Evolutionary conservation across 345 rosid genomes (phyloP).

Genomic region (Sisymbrium irio): DNA sequence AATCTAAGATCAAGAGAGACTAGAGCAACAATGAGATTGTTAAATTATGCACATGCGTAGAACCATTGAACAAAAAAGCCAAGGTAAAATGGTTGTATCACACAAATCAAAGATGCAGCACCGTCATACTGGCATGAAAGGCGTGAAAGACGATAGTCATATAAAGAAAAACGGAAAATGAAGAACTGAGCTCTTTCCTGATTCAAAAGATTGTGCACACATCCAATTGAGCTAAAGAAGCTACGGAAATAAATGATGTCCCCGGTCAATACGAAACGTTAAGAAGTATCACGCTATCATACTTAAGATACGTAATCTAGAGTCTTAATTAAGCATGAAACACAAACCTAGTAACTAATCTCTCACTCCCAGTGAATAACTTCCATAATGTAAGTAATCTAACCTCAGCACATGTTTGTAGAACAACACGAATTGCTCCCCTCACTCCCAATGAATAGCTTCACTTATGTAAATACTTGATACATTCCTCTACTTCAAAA

Average conservation of each 20-base stretch:
- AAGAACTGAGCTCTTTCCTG: not conserved
- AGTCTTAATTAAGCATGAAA: not conserved
- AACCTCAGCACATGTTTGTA: not conserved
- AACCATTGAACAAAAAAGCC: constrained; percentile 1
- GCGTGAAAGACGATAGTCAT: not conserved
- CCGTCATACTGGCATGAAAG: not conserved
- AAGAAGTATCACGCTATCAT: not conserved
- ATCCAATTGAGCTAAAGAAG: not conserved
- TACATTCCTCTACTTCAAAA: not conserved
- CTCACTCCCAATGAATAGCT: not conserved
- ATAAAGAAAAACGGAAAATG: not conserved
- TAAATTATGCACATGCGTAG: not conserved
- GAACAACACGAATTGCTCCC: not conserved
- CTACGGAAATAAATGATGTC: not conserved
- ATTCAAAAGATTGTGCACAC: not conserved
- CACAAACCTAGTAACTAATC: constrained; percentile 4
- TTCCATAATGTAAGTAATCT: constrained; percentile 11
- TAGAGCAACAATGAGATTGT: not conserved
- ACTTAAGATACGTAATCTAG: not conserved
- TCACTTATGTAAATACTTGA: not conserved
- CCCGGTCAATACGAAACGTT: not conserved
- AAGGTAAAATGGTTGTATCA: not conserved
- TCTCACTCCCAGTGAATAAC: no score
- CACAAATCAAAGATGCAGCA: not conserved
- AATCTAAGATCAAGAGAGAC: no score